Evolutionary conservation across 371 early-diverging fungal genomes (phyloP).

Genomic region (Rhizomucor miehei): DNA sequence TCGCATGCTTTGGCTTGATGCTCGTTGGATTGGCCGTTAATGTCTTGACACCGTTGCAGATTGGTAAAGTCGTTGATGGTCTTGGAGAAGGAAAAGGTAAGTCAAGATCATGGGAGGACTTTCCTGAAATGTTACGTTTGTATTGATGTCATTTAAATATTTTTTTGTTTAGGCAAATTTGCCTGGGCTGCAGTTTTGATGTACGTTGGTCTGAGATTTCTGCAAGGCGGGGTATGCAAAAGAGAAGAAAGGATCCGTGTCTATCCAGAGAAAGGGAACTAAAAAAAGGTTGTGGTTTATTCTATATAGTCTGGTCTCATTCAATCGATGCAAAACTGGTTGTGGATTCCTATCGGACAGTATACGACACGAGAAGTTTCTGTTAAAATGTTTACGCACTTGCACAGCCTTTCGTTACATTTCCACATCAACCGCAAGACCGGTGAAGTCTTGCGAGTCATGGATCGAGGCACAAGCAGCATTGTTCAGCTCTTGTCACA

Average conservation of each 20-base stretch:
- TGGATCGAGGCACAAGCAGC: slow-evolving; percentile 86
- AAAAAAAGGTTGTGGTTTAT: background rate
- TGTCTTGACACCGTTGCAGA: slow-evolving; percentile 75
- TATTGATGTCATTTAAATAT: background rate
- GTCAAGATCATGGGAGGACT: too few species aligned
- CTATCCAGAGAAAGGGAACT: background rate
- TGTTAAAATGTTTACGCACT: slow-evolving; percentile 83
- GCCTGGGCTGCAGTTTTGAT: slow-evolving; percentile 66
- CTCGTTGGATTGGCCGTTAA: slow-evolving; percentile 76
- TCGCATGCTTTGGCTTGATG: slow-evolving; percentile 67
- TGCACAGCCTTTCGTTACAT: slow-evolving; percentile 81
- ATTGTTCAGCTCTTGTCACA: slow-evolving; percentile 80
- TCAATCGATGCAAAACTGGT: slow-evolving; percentile 71
- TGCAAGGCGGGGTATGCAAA: slow-evolving; percentile 64
- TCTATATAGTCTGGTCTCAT: slow-evolving; percentile 65
- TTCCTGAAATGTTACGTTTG: background rate
- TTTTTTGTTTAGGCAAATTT: slow-evolving; percentile 17
- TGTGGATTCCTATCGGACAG: slow-evolving; percentile 92
- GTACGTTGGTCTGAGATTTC: slow-evolving; percentile 69
- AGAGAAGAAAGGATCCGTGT: too few species aligned
- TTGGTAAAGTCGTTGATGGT: slow-evolving; percentile 74
- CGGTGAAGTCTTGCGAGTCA: slow-evolving; percentile 84
- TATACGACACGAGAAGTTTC: slow-evolving; percentile 86
- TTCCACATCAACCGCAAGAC: slow-evolving; percentile 94
- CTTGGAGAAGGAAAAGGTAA: slow-evolving; percentile 35